Evolutionary conservation across 2,329 filamentous ascomycete genomes (phyloP).

Genomic region (Ophiostoma sp.): DNA sequence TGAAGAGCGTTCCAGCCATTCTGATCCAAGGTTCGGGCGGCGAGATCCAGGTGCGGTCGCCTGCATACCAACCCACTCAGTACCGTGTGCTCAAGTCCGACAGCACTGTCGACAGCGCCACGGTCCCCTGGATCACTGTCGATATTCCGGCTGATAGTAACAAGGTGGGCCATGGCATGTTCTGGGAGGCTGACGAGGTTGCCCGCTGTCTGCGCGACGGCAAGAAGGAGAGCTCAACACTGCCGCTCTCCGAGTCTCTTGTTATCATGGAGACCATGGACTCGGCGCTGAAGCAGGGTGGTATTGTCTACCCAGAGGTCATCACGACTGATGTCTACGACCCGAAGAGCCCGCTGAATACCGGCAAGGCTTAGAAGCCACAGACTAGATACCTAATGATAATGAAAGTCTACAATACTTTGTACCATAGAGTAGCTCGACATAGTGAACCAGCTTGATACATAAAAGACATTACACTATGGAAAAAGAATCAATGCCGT

Average conservation of each 20-base stretch:
- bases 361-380: conserved; percentile 34
- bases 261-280: conserved; percentile 75
- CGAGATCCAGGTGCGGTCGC: conserved; percentile 73
- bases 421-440: not conserved
- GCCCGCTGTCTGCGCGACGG: conserved; percentile 60
- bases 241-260: conserved; percentile 72
- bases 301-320: conserved; percentile 49
- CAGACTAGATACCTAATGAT: not conserved
- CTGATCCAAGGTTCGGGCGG: conserved; percentile 75
- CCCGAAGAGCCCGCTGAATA: conserved; percentile 56
- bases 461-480: too few species aligned
- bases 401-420: not conserved
- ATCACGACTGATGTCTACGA: conserved; percentile 57
- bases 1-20: conserved; percentile 53
- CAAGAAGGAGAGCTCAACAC: conserved; percentile 64
- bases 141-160: conserved; percentile 49
- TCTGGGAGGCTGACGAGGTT: conserved; percentile 47
- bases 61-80: conserved; percentile 62
- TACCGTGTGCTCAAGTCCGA: conserved; percentile 58
- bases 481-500: not conserved
- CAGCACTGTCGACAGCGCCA: not conserved
- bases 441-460: not conserved
- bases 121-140: conserved; percentile 45
- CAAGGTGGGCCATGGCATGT: conserved; percentile 71
- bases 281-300: conserved; percentile 49